These are phyloP conservation scores for Fusarium pseudograminearum DNA, from an alignment of 2,329 filamentous ascomycete genomes.

Conservation along the genomic window DNA sequence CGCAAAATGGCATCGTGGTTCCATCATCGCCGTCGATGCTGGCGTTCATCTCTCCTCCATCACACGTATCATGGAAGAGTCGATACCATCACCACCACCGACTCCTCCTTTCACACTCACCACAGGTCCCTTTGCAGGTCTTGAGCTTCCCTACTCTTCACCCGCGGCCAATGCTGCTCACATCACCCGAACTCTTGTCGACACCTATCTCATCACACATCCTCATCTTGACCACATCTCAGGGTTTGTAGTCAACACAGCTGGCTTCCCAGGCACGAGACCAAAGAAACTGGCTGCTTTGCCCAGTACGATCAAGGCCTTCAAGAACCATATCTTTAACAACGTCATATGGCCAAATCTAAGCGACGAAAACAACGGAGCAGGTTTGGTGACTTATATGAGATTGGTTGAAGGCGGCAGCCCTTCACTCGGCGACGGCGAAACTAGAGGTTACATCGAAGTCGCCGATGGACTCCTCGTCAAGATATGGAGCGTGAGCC, in stretches of 20 bases:
- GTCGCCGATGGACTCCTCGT: constrained; percentile 90
- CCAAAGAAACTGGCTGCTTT: constrained; percentile 90
- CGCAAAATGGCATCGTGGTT: constrained; percentile 83
- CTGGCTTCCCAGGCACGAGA: constrained; percentile 80
- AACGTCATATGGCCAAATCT: constrained; percentile 98
- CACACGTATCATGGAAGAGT: constrained; percentile 77
- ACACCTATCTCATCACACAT: constrained; percentile 93
- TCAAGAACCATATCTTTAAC: constrained; percentile 97
- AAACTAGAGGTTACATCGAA: constrained; percentile 85
- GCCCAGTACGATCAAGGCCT: constrained; percentile 88
- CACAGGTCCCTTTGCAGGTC: constrained; percentile 82
- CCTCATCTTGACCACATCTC: constrained; percentile 96
- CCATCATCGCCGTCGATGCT: constrained; percentile 91
- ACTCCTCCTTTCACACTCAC: constrained; percentile 65
- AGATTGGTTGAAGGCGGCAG: constrained; percentile 91
- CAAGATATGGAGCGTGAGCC: constrained; percentile 87
- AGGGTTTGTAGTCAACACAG: constrained; percentile 93
- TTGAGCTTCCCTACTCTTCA: constrained; percentile 75
- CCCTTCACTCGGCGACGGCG: constrained; percentile 82
- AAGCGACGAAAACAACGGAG: constrained; percentile 94
- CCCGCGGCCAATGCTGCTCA: constrained; percentile 83
- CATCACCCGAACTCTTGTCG: constrained; percentile 82
- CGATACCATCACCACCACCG: constrained; percentile 54
- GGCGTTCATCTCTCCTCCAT: constrained; percentile 91
- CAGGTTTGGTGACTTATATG: constrained; percentile 90